phyloP scores from a whole-genome alignment of 306 rosid genomes.

The Ceratonia siliqua region DNA sequence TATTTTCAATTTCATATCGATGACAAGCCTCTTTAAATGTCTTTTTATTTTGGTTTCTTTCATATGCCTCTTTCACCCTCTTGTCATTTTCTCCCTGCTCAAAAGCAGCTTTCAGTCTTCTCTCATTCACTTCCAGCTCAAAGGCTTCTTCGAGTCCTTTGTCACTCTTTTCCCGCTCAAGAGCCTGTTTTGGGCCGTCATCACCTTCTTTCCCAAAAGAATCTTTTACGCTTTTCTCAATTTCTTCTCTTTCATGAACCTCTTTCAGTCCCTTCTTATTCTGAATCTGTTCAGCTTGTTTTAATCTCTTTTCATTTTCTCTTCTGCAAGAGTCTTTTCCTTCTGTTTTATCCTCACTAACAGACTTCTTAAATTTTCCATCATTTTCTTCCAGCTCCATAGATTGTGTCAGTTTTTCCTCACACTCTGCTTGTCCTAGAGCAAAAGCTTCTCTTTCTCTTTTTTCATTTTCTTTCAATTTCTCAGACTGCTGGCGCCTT shows the following conservation, averaged over 20 bases:
- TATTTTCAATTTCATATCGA: slow-evolving; percentile 37
- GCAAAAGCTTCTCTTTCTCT: slow-evolving; percentile 33
- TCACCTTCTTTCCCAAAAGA: slow-evolving; percentile 37
- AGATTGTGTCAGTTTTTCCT: slow-evolving; percentile 34
- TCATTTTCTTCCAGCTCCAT: slow-evolving; percentile 39
- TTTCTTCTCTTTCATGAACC: slow-evolving; percentile 43
- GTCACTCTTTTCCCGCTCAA: slow-evolving; percentile 48
- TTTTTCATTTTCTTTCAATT: slow-evolving; percentile 40
- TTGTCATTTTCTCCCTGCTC: slow-evolving; percentile 33
- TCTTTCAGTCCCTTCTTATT: slow-evolving; percentile 38
- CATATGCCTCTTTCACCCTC: slow-evolving; percentile 8
- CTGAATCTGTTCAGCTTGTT: slow-evolving; percentile 38
- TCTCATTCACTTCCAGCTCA: slow-evolving; percentile 45
- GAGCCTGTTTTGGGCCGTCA: slow-evolving; percentile 35
- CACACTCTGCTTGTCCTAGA: slow-evolving; percentile 33
- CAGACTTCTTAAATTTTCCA: slow-evolving; percentile 31
- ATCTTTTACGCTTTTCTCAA: slow-evolving; percentile 40
- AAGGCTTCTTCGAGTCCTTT: slow-evolving; percentile 40
- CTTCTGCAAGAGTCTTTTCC: slow-evolving; percentile 22
- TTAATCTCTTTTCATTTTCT: slow-evolving; percentile 40
- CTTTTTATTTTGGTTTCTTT: slow-evolving; percentile 32
- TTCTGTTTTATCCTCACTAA: slow-evolving; percentile 21
- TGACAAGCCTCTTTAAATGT: slow-evolving; percentile 21
- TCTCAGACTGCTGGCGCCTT: slow-evolving; percentile 27
- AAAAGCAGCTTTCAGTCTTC: slow-evolving; percentile 31